phyloP scores from a whole-genome alignment of 495 filamentous ascomycete species.

The Hypoxylon cercidicola region DNA sequence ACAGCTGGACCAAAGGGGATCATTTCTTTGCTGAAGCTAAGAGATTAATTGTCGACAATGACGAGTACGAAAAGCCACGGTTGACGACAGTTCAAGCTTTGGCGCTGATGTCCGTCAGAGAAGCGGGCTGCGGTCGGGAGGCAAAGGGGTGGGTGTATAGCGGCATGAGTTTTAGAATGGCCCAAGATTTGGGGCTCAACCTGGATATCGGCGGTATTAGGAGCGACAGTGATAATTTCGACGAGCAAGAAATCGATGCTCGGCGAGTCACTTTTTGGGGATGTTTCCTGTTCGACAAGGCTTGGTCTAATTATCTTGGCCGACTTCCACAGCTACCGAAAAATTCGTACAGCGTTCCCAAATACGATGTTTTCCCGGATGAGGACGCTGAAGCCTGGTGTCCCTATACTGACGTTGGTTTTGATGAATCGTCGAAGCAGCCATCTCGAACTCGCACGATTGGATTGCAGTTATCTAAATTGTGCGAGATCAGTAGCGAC shows the following conservation, averaged over 20 bases:
- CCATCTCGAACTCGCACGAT: conserved; percentile 85
- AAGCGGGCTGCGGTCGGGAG: conserved; percentile 95
- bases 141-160: conserved; percentile 98
- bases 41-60: conserved; percentile 85
- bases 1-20: conserved; percentile 89
- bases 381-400: conserved; percentile 90
- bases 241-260: conserved; percentile 88
- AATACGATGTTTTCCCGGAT: conserved; percentile 88
- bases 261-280: conserved; percentile 96
- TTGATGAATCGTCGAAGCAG: conserved; percentile 73
- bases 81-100: conserved; percentile 96
- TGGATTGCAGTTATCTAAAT: conserved; percentile 79
- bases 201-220: conserved; percentile 76
- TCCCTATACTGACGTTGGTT: conserved; percentile 87
- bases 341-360: conserved; percentile 81
- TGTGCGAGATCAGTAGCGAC: conserved; percentile 95
- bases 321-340: conserved; percentile 87
- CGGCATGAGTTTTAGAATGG: conserved; percentile 99
- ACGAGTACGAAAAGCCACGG: conserved; percentile 90
- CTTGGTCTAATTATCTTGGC: conserved; percentile 98
- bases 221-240: conserved; percentile 66
- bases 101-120: conserved; percentile 94
- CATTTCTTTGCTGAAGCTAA: conserved; percentile 98
- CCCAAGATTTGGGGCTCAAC: conserved; percentile 91
- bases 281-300: conserved; percentile 98